Evolutionary conservation across 768 basidiomycete genomes (phyloP), one percentile per base, ranked within the genome.

Genomic region (Tricholoma terreum): DNA sequence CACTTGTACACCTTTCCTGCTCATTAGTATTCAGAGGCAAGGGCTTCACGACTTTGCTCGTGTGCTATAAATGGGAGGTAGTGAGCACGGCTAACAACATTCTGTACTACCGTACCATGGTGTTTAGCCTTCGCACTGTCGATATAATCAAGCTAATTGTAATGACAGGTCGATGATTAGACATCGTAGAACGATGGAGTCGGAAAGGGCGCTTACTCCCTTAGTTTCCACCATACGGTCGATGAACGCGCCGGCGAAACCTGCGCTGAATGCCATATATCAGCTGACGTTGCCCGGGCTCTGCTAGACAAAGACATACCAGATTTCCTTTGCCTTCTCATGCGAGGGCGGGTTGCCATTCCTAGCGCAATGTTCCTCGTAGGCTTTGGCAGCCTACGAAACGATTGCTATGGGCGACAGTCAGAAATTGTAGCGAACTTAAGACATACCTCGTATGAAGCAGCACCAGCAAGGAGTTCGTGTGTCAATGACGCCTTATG

Each of bases 381-480:
- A 89, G 1, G 82, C 79, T 67, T 86, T 88, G 48, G 78, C 79
- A 56, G 87, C 87, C 85, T 84, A 40, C 15, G 34, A 7, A 12
- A 43, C n/a, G 21, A 14, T 27, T 21, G 30, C 54, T 38, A 22
- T 31, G 36, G 31, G 14, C 21, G 7, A 52, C 17, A 38, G 4
- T 33, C 12, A n/a, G 34, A 19, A 49, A 42, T 12, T 4, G 17
- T 22, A 11, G 11, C 24, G 24, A 27, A 27, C 22, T 4, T 6
- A 27, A 0, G 15, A 50, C 70, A 11, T 34, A 82, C 85, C 77
- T 84, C 85, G 69, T 78, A 89, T 27, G 84, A 70, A 6, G 86
- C 87, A 45, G 88, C 88, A 40, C 72, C 86, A 48, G 84, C 84
- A 59, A 90, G 77, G 42, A 89, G 67, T 71, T 90, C 83, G 67